A percentile compares a stretch with the other conserved stretches of the same genome.
Conservation (phyloP, 2,329 filamentous ascomycete species). For the Diplodia intermedia region DNA sequence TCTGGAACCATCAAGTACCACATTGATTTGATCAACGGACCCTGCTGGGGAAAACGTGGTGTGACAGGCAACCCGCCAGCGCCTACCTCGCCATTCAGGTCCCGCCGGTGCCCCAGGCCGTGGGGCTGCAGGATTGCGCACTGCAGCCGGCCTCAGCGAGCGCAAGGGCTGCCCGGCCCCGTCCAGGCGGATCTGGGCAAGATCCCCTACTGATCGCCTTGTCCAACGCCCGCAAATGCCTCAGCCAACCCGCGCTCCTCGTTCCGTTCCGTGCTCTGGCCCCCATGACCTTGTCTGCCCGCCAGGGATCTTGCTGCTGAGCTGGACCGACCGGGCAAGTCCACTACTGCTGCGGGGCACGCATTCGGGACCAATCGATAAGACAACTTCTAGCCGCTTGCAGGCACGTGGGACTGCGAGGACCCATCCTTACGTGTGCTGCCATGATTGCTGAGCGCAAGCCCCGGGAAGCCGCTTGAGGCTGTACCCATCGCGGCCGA, state of each 20-base stretch:
- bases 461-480: slow-evolving; percentile 20
- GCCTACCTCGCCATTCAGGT: slow-evolving; percentile 18
- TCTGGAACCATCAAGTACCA: slow-evolving; percentile 8
- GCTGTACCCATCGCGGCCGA: slow-evolving; percentile 12
- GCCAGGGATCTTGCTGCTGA: slow-evolving; percentile 19
- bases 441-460: slow-evolving; percentile 26
- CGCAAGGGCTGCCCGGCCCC: slow-evolving; percentile 7
- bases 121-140: slow-evolving; percentile 29
- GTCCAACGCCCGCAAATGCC: slow-evolving; percentile 25
- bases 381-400: slow-evolving; percentile 19
- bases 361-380: slow-evolving; percentile 14
- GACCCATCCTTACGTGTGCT: slow-evolving; percentile 29
- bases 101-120: slow-evolving; percentile 9
- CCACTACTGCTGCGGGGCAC: slow-evolving; percentile 17
- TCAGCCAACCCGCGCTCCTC: slow-evolving; percentile 21
- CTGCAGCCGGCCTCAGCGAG: slow-evolving; percentile 7
- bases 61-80: slow-evolving; percentile 24
- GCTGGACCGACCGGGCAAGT: slow-evolving; percentile 13
- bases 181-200: slow-evolving; percentile 28
- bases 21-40: slow-evolving; percentile 9
- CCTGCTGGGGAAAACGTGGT: slow-evolving; percentile 8
- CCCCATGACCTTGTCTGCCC: slow-evolving; percentile 13
- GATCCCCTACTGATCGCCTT: slow-evolving; percentile 30
- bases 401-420: slow-evolving; percentile 14
- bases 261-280: slow-evolving; percentile 22